Percentiles rank a stretch among this genome's conserved stretches.
These are phyloP conservation scores for Crithidia bombi DNA, from an alignment of 208 protist species.

Conservation along the genomic window DNA sequence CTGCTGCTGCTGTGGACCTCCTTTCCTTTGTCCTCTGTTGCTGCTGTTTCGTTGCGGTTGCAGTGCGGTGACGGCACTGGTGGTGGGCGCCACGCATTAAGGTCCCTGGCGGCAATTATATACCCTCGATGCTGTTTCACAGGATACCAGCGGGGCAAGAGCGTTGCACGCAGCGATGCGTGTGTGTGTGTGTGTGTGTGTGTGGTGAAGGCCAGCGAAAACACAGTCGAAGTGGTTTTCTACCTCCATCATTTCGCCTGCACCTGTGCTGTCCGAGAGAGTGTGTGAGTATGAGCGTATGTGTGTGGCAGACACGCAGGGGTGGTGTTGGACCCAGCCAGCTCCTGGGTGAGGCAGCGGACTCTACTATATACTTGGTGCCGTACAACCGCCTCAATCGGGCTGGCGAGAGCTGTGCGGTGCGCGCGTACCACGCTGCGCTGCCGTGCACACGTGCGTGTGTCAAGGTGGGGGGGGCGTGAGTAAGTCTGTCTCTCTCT, in stretches of 20 bases:
- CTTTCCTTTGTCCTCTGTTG: not conserved
- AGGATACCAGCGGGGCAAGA: slow-evolving; percentile 50
- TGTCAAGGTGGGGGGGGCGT: not conserved
- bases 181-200: not conserved
- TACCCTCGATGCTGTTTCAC: slow-evolving; percentile 35
- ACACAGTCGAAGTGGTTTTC: slow-evolving; percentile 35
- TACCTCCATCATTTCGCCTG: slow-evolving; percentile 29
- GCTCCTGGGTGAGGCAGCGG: slow-evolving; percentile 39
- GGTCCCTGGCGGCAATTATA: slow-evolving; percentile 47
- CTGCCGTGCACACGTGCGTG: slow-evolving; percentile 12
- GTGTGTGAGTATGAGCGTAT: not conserved
- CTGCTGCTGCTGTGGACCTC: not conserved
- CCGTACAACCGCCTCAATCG: slow-evolving; percentile 36
- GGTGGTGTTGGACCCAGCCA: not conserved
- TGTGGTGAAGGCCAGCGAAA: slow-evolving; percentile 26
- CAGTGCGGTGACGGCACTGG: not conserved
- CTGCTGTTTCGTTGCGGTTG: not conserved
- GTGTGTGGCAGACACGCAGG: not conserved
- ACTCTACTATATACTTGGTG: slow-evolving; percentile 27
- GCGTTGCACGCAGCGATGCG: not conserved
- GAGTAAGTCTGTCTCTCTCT: not conserved
- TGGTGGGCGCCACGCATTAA: slow-evolving; percentile 10
- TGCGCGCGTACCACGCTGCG: not conserved
- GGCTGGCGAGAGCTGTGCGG: slow-evolving; percentile 23
- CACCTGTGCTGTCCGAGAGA: slow-evolving; percentile 37